Evolutionary conservation across 129 eudicot genomes (phyloP), one percentile per base, ranked within the genome.

Genomic region (Ambrosia trifida): DNA sequence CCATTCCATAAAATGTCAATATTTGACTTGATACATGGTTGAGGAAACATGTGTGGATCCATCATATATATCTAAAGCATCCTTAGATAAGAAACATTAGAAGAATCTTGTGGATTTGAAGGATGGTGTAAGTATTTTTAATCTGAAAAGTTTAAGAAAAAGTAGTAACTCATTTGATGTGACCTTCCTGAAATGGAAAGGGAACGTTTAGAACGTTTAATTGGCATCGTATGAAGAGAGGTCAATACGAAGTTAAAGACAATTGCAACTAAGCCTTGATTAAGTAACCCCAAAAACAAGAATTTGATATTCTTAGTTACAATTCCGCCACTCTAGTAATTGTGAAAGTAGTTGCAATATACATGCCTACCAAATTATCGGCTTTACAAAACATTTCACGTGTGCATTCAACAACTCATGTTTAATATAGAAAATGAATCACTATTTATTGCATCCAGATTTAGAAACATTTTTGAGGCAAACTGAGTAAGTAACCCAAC

Each of bases 1-100:
- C 12, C 0, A 9, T 41, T n/a, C 6, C 33, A 1, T 50, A 13
- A 47, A 16, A 13, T 45, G 16, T 35, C 14, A 47, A 61, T 35
- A 31, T 49, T 49, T 14, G 47, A 72, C 58, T 72, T 31, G 31
- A 72, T 50, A 58, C 60, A n/a, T 45, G 19, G 28, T 51, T 18
- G 4, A 59, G 52, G 45, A 61, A 61, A 17, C 35, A 32, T 57
- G 68, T 72, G 33, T 24, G 11, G 52, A 59, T 72, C 10, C 45
- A 19, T 46, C 35, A 44, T 33, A 41, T 14, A 30, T 14, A 30
- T 72, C 13, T 59, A 9, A 59, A 28, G 31, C 18, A 14, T 9
- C 24, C 30, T 28, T 30, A 41, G 5, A 16, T 75, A 18, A 66
- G 53, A 11, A 40, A 38, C 17, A 17, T 8, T 63, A 45, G 50